phyloP scores from a whole-genome alignment of 2,329 filamentous ascomycete species.

The Colletotrichum lentis region DNA sequence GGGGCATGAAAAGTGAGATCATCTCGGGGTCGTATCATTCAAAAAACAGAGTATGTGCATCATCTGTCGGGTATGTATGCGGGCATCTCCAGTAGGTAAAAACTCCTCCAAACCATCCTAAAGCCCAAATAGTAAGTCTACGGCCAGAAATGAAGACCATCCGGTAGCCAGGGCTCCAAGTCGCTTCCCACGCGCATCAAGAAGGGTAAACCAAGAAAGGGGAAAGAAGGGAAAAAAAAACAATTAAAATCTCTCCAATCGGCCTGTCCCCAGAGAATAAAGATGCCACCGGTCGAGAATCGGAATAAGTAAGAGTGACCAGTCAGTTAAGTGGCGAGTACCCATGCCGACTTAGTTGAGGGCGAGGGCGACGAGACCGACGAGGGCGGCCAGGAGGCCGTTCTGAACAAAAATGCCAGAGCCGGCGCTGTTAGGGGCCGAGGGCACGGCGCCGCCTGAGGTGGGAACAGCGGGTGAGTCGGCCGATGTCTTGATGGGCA shows the following conservation, averaged over 20 bases:
- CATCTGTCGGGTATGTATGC: slow-evolving; percentile 33
- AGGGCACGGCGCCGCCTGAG: slow-evolving; percentile 41
- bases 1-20: slow-evolving; percentile 23
- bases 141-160: slow-evolving; percentile 37
- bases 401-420: slow-evolving; percentile 49
- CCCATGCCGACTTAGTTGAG: slow-evolving; percentile 41
- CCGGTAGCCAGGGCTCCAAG: slow-evolving; percentile 34
- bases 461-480: slow-evolving; percentile 32
- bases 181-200: slow-evolving; percentile 14
- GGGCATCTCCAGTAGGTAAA: slow-evolving; percentile 32
- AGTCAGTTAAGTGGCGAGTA: neutral
- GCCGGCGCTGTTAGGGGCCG: slow-evolving; percentile 46
- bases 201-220: slow-evolving; percentile 22
- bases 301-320: slow-evolving; percentile 36
- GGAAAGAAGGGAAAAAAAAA: slow-evolving; percentile 16
- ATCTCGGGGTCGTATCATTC: slow-evolving; percentile 36
- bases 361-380: slow-evolving; percentile 52
- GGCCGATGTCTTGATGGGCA: slow-evolving; percentile 37
- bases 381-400: slow-evolving; percentile 51
- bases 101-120: slow-evolving; percentile 24
- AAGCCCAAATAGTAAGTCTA: slow-evolving; percentile 24
- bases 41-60: slow-evolving; percentile 34
- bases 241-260: slow-evolving; percentile 41
- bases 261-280: slow-evolving; percentile 42
- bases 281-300: slow-evolving; percentile 36